phyloP scores from a whole-genome alignment of 345 rosid genomes.

The Mercurialis annua region DNA sequence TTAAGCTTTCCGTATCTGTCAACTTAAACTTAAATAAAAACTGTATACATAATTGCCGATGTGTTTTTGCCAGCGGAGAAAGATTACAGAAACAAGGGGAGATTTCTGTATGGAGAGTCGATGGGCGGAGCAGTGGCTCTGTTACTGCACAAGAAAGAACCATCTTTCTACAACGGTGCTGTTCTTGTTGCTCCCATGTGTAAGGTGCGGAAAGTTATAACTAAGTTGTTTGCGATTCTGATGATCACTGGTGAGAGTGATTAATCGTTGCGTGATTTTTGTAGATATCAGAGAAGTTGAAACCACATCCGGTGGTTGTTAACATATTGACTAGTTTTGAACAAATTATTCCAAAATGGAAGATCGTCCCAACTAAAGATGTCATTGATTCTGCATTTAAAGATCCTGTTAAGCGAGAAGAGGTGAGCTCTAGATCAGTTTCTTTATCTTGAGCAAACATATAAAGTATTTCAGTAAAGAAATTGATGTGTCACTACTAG shows the following conservation, averaged over 20 bases:
- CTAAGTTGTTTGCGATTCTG: background rate
- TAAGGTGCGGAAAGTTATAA: conserved; percentile 52
- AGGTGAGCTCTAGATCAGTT: conserved; percentile 32
- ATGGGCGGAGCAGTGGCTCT: conserved; percentile 98
- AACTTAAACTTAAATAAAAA: background rate
- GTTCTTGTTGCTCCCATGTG: conserved; percentile 98
- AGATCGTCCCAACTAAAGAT: conserved; percentile 90
- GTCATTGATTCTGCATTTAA: conserved; percentile 76
- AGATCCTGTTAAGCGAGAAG: conserved; percentile 79
- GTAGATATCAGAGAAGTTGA: conserved; percentile 90
- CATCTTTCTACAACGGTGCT: conserved; percentile 80
- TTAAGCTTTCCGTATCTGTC: background rate
- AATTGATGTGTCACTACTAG: too few species aligned
- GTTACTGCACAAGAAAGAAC: conserved; percentile 76
- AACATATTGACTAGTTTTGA: conserved; percentile 74
- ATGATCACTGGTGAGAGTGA: background rate
- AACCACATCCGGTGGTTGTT: conserved; percentile 85
- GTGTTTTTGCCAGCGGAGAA: conserved; percentile 45
- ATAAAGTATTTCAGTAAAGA: too few species aligned
- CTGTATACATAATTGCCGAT: background rate
- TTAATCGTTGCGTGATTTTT: background rate
- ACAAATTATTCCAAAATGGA: conserved; percentile 91
- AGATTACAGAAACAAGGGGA: conserved; percentile 64
- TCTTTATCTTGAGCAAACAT: too few species aligned
- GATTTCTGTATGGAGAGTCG: conserved; percentile 95